Conservation (phyloP, 2,329 filamentous ascomycete species). For the Colletotrichum magnum region DNA sequence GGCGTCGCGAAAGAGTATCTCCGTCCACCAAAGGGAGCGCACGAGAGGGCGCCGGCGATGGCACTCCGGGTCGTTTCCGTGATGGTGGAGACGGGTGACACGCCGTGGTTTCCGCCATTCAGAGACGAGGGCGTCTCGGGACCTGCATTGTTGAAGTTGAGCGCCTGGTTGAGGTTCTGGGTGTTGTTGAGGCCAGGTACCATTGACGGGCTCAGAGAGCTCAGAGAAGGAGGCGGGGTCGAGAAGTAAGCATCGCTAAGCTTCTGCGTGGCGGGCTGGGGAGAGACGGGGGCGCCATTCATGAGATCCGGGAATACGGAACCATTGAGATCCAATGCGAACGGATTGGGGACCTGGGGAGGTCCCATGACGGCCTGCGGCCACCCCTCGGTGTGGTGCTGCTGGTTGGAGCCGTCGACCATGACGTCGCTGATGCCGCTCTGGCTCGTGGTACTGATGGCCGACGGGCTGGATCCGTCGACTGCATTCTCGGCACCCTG, state of each 20-base stretch:
- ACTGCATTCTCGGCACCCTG: slow-evolving; percentile 83
- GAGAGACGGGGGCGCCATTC: slow-evolving; percentile 80
- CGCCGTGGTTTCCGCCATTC: slow-evolving; percentile 73
- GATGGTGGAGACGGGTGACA: slow-evolving; percentile 74
- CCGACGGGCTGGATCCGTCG: slow-evolving; percentile 94
- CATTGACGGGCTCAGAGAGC: slow-evolving; percentile 79
- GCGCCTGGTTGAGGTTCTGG: slow-evolving; percentile 72
- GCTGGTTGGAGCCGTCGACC: slow-evolving; percentile 83
- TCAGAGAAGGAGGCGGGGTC: slow-evolving; percentile 81
- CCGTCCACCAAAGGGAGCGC: slow-evolving; percentile 69
- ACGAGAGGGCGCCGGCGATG: slow-evolving; percentile 72
- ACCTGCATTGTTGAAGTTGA: slow-evolving; percentile 73
- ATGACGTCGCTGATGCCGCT: slow-evolving; percentile 93
- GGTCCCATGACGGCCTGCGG: slow-evolving; percentile 78
- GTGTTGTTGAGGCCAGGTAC: slow-evolving; percentile 73
- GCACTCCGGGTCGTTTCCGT: slow-evolving; percentile 75
- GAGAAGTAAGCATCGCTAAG: slow-evolving; percentile 83
- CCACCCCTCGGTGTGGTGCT: slow-evolving; percentile 73
- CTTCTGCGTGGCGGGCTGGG: slow-evolving; percentile 80
- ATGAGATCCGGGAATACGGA: slow-evolving; percentile 84
- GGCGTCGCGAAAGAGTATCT: slow-evolving; percentile 75
- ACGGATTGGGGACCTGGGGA: slow-evolving; percentile 77
- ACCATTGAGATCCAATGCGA: slow-evolving; percentile 81
- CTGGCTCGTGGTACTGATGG: slow-evolving; percentile 94
- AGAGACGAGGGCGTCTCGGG: slow-evolving; percentile 83